phyloP scores from a whole-genome alignment of 768 basidiomycete species.

The Tricholoma hemisulphureum region DNA sequence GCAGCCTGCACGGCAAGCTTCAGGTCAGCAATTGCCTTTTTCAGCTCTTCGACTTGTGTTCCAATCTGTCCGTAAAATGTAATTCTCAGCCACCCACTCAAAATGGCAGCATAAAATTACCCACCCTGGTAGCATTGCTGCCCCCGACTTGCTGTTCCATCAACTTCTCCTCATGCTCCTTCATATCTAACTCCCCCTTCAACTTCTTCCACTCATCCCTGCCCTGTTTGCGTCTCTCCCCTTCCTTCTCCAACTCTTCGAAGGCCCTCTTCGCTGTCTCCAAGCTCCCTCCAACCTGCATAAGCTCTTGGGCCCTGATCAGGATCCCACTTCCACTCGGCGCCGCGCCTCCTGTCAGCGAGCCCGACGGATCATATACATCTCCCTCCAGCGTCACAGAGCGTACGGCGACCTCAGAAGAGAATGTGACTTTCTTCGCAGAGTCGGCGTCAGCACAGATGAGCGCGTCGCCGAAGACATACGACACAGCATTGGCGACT shows the following conservation, averaged over 20 bases:
- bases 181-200: constrained; percentile 78
- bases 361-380: constrained; percentile 94
- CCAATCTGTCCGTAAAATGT: constrained; percentile 54
- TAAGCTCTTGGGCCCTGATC: constrained; percentile 79
- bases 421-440: constrained; percentile 87
- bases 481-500: constrained; percentile 85
- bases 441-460: constrained; percentile 87
- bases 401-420: constrained; percentile 59
- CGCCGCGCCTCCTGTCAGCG: constrained; percentile 86
- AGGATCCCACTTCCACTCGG: constrained; percentile 74
- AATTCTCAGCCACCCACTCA: neutral
- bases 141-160: constrained; percentile 83
- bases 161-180: constrained; percentile 80
- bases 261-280: constrained; percentile 48
- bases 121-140: constrained; percentile 85
- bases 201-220: constrained; percentile 62
- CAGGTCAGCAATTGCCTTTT: constrained; percentile 60
- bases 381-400: constrained; percentile 95
- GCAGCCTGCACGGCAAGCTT: constrained; percentile 58
- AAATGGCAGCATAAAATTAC: constrained; percentile 20
- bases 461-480: constrained; percentile 90
- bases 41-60: constrained; percentile 72
- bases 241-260: constrained; percentile 52
- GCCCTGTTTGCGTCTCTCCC: constrained; percentile 47
- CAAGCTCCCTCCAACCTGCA: constrained; percentile 63